Evolutionary conservation across 2,329 filamentous ascomycete genomes (phyloP).

Genomic region (Penicillium sp.): DNA sequence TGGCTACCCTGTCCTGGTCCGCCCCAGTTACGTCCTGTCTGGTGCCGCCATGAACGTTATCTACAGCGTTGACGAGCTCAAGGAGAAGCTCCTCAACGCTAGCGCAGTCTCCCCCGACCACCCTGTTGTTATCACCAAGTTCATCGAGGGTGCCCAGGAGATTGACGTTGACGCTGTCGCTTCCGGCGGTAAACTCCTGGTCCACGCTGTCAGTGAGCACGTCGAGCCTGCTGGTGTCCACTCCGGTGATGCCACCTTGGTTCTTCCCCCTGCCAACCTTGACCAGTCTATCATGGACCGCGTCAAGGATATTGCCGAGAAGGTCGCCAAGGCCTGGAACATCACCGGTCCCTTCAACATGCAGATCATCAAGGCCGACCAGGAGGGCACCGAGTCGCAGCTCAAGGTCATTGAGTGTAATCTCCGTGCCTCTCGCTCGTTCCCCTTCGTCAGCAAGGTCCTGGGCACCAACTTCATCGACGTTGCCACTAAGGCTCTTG

Average conservation of each 20-base stretch:
- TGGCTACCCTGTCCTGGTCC: slow-evolving; percentile 90
- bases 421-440: slow-evolving; percentile 91
- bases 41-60: slow-evolving; percentile 99
- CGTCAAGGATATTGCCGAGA: slow-evolving; percentile 91
- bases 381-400: slow-evolving; percentile 68
- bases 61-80: slow-evolving; percentile 78
- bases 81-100: slow-evolving; percentile 90
- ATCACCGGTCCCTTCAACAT: slow-evolving; percentile 99
- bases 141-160: slow-evolving; percentile 94
- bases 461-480: slow-evolving; percentile 97
- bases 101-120: slow-evolving; percentile 91
- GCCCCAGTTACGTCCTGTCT: slow-evolving; percentile 91
- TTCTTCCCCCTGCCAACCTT: slow-evolving; percentile 80
- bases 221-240: slow-evolving; percentile 96
- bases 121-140: slow-evolving; percentile 96
- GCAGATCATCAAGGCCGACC: slow-evolving; percentile 94
- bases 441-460: slow-evolving; percentile 97
- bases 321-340: slow-evolving; percentile 94
- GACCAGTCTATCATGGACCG: slow-evolving; percentile 75
- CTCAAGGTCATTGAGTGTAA: slow-evolving; percentile 99
- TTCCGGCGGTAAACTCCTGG: slow-evolving; percentile 75
- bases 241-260: slow-evolving; percentile 92
- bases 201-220: slow-evolving; percentile 94
- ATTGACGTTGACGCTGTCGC: slow-evolving; percentile 96
- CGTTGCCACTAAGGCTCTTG: slow-evolving; percentile 85